These are phyloP conservation scores for Alternaria sp. DNA, from an alignment of 2,329 filamentous ascomycete species.

Conservation along the genomic window DNA sequence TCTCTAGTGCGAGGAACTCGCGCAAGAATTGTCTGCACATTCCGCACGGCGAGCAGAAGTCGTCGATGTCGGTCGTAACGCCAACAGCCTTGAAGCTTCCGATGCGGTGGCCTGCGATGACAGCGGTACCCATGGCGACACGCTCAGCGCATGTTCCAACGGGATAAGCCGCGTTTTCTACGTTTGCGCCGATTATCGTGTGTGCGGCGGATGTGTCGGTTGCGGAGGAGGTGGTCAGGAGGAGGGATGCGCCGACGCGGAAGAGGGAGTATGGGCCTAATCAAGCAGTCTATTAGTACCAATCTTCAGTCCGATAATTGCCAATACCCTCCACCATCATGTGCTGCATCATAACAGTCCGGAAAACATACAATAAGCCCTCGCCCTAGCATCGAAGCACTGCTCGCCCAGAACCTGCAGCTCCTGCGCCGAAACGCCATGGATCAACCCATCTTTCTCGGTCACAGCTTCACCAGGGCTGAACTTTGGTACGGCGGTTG, in stretches of 20 bases:
- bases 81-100: constrained; percentile 71
- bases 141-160: constrained; percentile 96
- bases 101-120: constrained; percentile 63
- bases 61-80: constrained; percentile 77
- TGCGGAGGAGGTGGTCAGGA: constrained; percentile 51
- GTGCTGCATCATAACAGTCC: background rate
- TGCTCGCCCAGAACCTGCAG: constrained; percentile 68
- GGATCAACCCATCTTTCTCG: constrained; percentile 52
- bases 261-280: constrained; percentile 88
- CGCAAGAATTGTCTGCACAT: constrained; percentile 87
- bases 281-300: background rate
- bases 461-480: constrained; percentile 37
- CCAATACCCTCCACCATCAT: background rate
- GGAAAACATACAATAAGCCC: constrained; percentile 75
- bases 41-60: constrained; percentile 72
- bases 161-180: constrained; percentile 92
- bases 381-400: constrained; percentile 74
- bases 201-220: constrained; percentile 47
- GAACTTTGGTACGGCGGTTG: constrained; percentile 28
- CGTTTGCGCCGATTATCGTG: constrained; percentile 71
- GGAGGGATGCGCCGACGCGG: constrained; percentile 83
- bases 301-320: background rate
- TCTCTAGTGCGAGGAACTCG: constrained; percentile 57
- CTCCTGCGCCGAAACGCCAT: constrained; percentile 66
- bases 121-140: constrained; percentile 80